A percentile compares a stretch with the other conserved stretches of the same genome.
Evolutionary conservation across 148 eudicot genomes (phyloP).

Genomic region (Euryodendron excelsum): DNA sequence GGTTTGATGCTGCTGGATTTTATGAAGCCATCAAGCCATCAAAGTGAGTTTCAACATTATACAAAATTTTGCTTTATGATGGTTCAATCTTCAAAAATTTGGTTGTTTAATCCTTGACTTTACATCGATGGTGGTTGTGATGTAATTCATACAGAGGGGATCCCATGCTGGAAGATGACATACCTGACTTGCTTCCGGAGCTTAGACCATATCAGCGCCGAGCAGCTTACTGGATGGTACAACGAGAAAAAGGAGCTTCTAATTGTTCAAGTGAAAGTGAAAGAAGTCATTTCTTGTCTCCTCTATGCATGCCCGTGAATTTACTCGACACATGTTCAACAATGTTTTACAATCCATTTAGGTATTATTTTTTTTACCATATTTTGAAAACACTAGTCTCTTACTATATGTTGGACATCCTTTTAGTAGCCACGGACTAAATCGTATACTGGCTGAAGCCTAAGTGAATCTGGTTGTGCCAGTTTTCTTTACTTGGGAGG

Average conservation of each 20-base stretch:
- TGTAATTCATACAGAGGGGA: constrained; percentile 44
- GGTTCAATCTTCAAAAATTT: not conserved
- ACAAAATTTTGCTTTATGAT: not conserved
- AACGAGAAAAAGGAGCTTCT: constrained; percentile 68
- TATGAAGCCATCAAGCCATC: constrained; percentile 94
- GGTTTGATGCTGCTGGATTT: constrained; percentile 74
- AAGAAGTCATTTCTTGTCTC: constrained; percentile 43
- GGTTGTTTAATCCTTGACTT: not conserved
- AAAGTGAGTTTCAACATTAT: constrained; percentile 54
- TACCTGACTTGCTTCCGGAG: constrained; percentile 78
- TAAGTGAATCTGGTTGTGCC: not conserved
- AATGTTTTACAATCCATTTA: constrained; percentile 87
- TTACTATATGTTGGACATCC: not conserved
- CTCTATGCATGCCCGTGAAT: constrained; percentile 70
- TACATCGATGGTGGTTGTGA: constrained; percentile 11
- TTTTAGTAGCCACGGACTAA: not conserved
- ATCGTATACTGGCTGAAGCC: not conserved
- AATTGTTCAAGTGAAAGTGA: constrained; percentile 25
- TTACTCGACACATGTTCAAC: constrained; percentile 61
- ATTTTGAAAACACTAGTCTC: not conserved
- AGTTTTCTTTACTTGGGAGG: not conserved
- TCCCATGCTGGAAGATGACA: constrained; percentile 66
- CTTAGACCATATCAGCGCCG: constrained; percentile 98
- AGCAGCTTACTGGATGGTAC: constrained; percentile 95
- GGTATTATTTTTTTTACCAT: constrained; percentile 38